Evolutionary conservation across 2,329 filamentous ascomycete species (phyloP).

Genomic region (Cryphonectria japonica): DNA sequence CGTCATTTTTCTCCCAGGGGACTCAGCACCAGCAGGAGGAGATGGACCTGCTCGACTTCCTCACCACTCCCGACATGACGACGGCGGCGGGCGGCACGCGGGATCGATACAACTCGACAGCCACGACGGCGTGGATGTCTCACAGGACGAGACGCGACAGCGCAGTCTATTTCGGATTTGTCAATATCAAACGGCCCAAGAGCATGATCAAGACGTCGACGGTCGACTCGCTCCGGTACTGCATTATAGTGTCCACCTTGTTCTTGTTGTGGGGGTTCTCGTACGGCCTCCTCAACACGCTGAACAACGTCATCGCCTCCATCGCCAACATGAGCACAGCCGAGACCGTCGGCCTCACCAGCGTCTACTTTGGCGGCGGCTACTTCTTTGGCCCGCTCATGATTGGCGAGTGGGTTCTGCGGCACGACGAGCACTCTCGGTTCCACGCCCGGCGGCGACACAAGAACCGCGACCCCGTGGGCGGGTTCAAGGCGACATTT

Average conservation of each 20-base stretch:
- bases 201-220: slow-evolving; percentile 69
- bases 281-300: slow-evolving; percentile 81
- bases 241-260: slow-evolving; percentile 74
- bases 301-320: slow-evolving; percentile 72
- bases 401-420: slow-evolving; percentile 71
- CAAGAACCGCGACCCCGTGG: slow-evolving; percentile 48
- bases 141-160: slow-evolving; percentile 45
- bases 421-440: slow-evolving; percentile 66
- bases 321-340: slow-evolving; percentile 64
- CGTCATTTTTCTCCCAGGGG: not conserved
- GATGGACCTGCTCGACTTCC: slow-evolving; percentile 49
- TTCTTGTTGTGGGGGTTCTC: slow-evolving; percentile 92
- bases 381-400: slow-evolving; percentile 73
- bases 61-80: slow-evolving; percentile 47
- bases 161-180: slow-evolving; percentile 74
- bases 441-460: slow-evolving; percentile 39
- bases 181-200: slow-evolving; percentile 70
- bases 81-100: not conserved
- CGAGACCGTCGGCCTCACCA: slow-evolving; percentile 69
- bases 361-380: slow-evolving; percentile 70
- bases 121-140: slow-evolving; percentile 23
- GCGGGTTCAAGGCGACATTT: slow-evolving; percentile 79
- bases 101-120: not conserved
- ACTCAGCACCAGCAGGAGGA: slow-evolving; percentile 19
- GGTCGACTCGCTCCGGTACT: slow-evolving; percentile 70